A percentile compares a stretch with the other conserved stretches of the same genome.
Evolutionary conservation across 331 rosid species (phyloP).

Genomic region (Quercus phellos): DNA sequence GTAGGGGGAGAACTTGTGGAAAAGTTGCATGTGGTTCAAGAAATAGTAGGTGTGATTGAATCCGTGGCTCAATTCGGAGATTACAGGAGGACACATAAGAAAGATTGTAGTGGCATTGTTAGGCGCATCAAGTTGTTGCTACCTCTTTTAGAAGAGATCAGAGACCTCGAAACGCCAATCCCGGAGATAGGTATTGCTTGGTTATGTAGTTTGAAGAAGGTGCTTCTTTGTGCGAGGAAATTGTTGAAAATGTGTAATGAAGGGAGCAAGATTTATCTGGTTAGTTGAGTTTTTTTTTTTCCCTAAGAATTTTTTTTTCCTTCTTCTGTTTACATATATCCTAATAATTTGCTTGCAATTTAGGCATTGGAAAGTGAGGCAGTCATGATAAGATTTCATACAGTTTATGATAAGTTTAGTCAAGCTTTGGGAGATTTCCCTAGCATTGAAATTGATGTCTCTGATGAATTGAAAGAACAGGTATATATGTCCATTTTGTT

Average conservation of each 20-base stretch:
- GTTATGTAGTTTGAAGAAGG: conserved; percentile 45
- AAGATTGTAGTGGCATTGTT: conserved; percentile 51
- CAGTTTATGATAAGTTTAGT: conserved; percentile 40
- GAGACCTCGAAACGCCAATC: conserved; percentile 35
- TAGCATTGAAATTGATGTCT: conserved; percentile 38
- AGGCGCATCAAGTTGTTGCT: conserved; percentile 61
- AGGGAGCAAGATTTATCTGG: conserved; percentile 80
- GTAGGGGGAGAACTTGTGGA: conserved; percentile 4
- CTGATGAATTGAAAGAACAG: conserved; percentile 74
- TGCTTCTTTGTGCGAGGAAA: conserved; percentile 38
- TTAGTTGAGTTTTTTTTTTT: conserved; percentile 7
- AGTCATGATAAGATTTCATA: conserved; percentile 48
- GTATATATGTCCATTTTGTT: conserved; percentile 14
- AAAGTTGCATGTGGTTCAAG: conserved; percentile 24
- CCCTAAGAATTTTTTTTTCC: neutral
- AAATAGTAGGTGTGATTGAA: conserved; percentile 48
- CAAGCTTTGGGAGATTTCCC: conserved; percentile 45
- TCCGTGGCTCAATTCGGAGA: conserved; percentile 62
- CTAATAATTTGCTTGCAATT: neutral
- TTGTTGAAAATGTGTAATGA: conserved; percentile 51
- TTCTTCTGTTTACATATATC: neutral
- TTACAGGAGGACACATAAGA: conserved; percentile 48
- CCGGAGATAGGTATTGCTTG: conserved; percentile 34
- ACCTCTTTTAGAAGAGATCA: conserved; percentile 65
- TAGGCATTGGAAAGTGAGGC: conserved; percentile 57